These are phyloP conservation scores for Austroboletus eburneus DNA, from an alignment of 768 basidiomycete species.

Conservation along the genomic window DNA sequence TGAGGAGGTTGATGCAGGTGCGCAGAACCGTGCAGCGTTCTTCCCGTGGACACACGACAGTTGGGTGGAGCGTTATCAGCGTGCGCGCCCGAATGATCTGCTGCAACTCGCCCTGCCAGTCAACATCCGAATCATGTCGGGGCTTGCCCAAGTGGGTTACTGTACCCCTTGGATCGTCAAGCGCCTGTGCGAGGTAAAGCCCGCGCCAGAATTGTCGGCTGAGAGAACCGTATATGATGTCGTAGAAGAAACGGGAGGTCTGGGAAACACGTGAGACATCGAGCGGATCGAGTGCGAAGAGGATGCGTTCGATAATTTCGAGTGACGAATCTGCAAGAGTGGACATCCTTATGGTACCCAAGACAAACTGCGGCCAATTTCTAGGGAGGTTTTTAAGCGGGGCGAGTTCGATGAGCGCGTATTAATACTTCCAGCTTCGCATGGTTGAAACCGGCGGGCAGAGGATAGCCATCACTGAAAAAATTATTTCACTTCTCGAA, in stretches of 20 bases:
- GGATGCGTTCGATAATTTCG: slow-evolving; percentile 58
- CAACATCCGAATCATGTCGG: slow-evolving; percentile 24
- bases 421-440: slow-evolving; percentile 10
- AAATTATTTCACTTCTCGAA: slow-evolving; percentile 26
- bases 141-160: slow-evolving; percentile 32
- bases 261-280: slow-evolving; percentile 54
- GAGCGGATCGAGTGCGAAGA: slow-evolving; percentile 55
- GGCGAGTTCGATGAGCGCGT: background rate
- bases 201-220: slow-evolving; percentile 49
- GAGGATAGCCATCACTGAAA: slow-evolving; percentile 16
- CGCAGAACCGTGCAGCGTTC: slow-evolving; percentile 43
- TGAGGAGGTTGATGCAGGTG: slow-evolving; percentile 50
- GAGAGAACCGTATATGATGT: slow-evolving; percentile 47
- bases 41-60: slow-evolving; percentile 33
- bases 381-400: slow-evolving; percentile 2
- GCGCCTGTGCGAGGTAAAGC: slow-evolving; percentile 57
- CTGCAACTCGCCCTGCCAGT: slow-evolving; percentile 56
- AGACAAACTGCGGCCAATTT: background rate
- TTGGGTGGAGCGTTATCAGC: slow-evolving; percentile 34
- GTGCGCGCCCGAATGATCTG: slow-evolving; percentile 51
- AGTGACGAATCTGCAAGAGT: slow-evolving; percentile 43
- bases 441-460: slow-evolving; percentile 15
- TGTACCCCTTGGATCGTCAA: slow-evolving; percentile 62
- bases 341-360: slow-evolving; percentile 5
- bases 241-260: slow-evolving; percentile 41